Evolutionary conservation across 371 early-diverging fungal genomes (phyloP), one percentile per base, ranked within the genome.

Genomic region (Actinomortierella wolfii): DNA sequence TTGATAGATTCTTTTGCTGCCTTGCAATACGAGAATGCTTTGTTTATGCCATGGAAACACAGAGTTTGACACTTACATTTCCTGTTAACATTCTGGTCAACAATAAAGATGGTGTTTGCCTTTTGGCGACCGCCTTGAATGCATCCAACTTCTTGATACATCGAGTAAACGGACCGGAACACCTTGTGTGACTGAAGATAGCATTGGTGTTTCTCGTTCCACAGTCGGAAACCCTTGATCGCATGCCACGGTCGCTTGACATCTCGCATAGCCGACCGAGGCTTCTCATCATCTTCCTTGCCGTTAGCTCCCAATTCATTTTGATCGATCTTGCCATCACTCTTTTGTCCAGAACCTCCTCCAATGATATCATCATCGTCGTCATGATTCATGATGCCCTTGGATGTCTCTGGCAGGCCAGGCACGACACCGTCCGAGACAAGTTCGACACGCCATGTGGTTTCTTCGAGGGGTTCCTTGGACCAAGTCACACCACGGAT

Each of bases 181-280:
- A 57, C 70, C 43, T 70, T 70, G 42, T 57, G 57, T 2, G 70
- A 64, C 23, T 64, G 65, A 25, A 69, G 41, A 23, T 70, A 64
- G n/a, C 65, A 70, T 23, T 70, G 26, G 21, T 49, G 65, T 39
- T 64, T 57, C 23, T 64, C 58, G 40, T 64, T 70, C 50, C 46
- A 64, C 7, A 70, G 61, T 47, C 65, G 52, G 44, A 70, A 70
- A 5, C 70, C 70, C 28, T 70, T 70, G 65, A 70, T 70, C 18
- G 70, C 59, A 23, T 64, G 70, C 70, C 64, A 70, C 51, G 64
- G 61, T 34, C 34, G 34, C 7, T 4, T 34, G 7, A 34, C 34
- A 34, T 34, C 34, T 34, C 34, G 34, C 34, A 34, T 34, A 11
- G 34, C 34, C 34, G 34, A 34, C 11, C 34, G 34, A 34, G 34